Percentiles rank a stretch among this genome's conserved stretches.
Conservation (phyloP, 345 rosid genomes). For the Gossypium thurberi region DNA sequence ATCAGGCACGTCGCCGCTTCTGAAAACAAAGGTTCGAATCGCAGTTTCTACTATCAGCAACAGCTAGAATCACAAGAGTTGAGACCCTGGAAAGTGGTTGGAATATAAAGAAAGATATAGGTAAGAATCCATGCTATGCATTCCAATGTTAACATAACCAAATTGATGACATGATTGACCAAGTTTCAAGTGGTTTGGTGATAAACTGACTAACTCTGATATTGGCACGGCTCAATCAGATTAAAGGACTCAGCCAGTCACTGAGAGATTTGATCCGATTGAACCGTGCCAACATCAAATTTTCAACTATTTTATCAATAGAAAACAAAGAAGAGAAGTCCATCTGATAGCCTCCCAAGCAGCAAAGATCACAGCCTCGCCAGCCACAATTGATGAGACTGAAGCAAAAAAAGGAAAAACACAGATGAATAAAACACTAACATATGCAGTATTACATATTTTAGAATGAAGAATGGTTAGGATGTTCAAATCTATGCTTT, state of each 20-base stretch:
- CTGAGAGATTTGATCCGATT: slow-evolving; percentile 11
- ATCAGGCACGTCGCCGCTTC: not conserved
- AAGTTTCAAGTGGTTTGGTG: not conserved
- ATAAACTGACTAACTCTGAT: not conserved
- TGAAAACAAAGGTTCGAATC: not conserved
- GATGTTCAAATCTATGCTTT: slow-evolving; percentile 3
- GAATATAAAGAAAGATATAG: not conserved
- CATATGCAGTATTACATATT: not conserved
- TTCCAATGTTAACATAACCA: not conserved
- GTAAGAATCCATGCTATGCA: not conserved
- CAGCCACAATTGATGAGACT: not conserved
- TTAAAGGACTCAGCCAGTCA: slow-evolving; percentile 3
- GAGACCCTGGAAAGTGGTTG: not conserved
- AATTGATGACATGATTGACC: too few species aligned
- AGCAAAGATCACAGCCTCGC: not conserved
- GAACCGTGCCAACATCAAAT: slow-evolving; percentile 13
- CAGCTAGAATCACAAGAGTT: not conserved
- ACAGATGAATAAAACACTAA: not conserved
- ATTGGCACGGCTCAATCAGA: slow-evolving; percentile 33
- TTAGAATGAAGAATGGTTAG: not conserved
- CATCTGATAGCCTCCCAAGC: not conserved
- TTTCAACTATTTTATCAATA: not conserved
- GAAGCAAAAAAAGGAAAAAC: not conserved
- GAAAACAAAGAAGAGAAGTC: not conserved
- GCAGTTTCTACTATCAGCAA: not conserved